A percentile compares a stretch with the other conserved stretches of the same genome.
phyloP scores from a whole-genome alignment of 164 flowering plant genomes.

The Saururus chinensis region DNA sequence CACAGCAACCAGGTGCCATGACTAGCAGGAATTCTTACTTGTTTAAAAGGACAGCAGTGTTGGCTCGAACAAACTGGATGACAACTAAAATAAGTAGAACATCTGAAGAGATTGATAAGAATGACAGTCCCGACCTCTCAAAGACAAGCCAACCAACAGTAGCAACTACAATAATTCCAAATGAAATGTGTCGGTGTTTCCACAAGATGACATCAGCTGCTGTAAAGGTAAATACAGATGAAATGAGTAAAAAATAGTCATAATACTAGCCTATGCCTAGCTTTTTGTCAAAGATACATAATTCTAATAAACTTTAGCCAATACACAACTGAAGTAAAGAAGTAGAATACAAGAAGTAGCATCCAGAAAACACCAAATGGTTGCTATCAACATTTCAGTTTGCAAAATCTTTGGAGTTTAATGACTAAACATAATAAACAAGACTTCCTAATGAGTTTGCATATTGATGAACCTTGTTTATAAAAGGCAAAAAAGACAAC shows the following conservation, averaged over 20 bases:
- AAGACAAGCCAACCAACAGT: constrained; percentile 75
- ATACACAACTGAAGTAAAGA: background rate
- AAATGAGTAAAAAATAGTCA: background rate
- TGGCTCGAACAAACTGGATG: constrained; percentile 59
- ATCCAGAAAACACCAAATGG: background rate
- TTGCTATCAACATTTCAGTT: background rate
- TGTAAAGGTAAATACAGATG: constrained; percentile 11
- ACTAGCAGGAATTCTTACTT: constrained; percentile 29
- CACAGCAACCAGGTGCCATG: background rate
- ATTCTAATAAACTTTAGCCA: background rate
- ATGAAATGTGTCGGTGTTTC: constrained; percentile 52
- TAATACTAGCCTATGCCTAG: background rate
- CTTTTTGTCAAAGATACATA: background rate
- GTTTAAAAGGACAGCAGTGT: constrained; percentile 46
- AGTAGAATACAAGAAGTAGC: background rate
- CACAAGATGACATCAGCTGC: constrained; percentile 86
- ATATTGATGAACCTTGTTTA: too few species aligned
- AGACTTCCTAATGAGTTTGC: too few species aligned
- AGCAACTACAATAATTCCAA: constrained; percentile 60
- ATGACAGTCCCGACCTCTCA: constrained; percentile 73
- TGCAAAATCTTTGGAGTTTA: background rate
- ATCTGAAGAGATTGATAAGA: constrained; percentile 69
- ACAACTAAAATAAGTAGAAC: constrained; percentile 63
- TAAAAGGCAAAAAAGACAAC: too few species aligned
- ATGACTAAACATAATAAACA: too few species aligned